Evolutionary conservation across 2,329 filamentous ascomycete species (phyloP), one percentile per base, ranked within the genome.

Genomic region (Verticillium klebahnii): DNA sequence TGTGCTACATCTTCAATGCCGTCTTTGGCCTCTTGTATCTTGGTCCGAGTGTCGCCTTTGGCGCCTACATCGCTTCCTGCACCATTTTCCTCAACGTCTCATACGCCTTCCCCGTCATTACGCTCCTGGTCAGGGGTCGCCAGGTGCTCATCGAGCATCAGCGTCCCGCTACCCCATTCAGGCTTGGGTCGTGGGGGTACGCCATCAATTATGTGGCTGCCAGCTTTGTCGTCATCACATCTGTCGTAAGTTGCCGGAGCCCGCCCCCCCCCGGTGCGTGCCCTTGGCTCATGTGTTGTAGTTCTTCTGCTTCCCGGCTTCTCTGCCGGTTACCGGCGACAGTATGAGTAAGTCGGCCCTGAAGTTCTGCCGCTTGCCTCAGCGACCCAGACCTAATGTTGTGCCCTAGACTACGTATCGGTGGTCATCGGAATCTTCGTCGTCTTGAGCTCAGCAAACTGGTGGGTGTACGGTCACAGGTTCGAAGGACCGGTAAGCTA

Each of bases 71-170:
- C 0, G 75, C 78, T 4, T 77, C 74, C 25, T 78, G 74, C 65
- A 80, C 78, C 15, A 75, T 81, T 14, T 75, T 81, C 55, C 72
- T 81, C 1, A 80, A 80, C 61, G 68, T 81, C 1, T 80, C 78
- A 1, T 81, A 80, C 36, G 77, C 73, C 7, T 70, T 79, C 9
- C 79, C 79, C 1, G 71, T 80, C 23, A 68, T 78, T 1, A 71
- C 69, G 7, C 67, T 78, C 2, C 69, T 78, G 6, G 54, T 76
- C 5, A 71, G 77, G 17, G 77, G 77, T 5, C 71, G 77, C 54
- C 61, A 63, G 4, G 56, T 74, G 6, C 62, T 78, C 36, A 59
- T 63, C 2, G 59, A 69, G n/a, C 67, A 71, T 58, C 71, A 68
- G 34, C 66, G 68, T 2, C 68, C 67, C 9, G 62, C 64, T 0